phyloP scores from a whole-genome alignment of 139 green algal species.

The Trebouxia sp. region DNA sequence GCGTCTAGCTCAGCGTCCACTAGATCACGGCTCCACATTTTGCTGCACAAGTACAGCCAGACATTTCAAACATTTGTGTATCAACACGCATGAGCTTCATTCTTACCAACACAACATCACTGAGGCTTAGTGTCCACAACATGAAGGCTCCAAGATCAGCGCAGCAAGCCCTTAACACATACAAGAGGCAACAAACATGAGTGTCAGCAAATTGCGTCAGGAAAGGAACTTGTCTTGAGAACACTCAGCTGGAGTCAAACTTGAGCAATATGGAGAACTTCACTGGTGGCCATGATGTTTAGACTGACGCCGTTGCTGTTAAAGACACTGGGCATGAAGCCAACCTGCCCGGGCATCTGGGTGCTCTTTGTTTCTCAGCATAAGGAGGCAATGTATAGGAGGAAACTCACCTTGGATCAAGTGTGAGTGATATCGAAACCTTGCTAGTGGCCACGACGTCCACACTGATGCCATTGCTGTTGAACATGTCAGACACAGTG shows the following conservation, averaged over 20 bases:
- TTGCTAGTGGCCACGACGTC: constrained; percentile 97
- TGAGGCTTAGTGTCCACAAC: too few relatives aligned
- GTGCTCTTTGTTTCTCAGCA: too few relatives aligned
- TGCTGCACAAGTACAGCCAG: constrained; percentile 26
- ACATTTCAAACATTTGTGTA: background rate
- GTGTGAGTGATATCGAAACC: constrained; percentile 89
- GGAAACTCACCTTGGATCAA: constrained; percentile 82
- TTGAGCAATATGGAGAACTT: constrained; percentile 92
- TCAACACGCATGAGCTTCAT: too few relatives aligned
- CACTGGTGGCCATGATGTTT: constrained; percentile 93
- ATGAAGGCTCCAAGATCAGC: too few relatives aligned
- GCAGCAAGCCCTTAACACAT: too few relatives aligned
- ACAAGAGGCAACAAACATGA: too few relatives aligned
- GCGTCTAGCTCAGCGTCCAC: constrained; percentile 78
- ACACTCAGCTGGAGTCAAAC: too few relatives aligned
- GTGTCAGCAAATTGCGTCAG: too few relatives aligned
- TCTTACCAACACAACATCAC: too few relatives aligned
- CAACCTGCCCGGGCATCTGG: constrained; percentile 92
- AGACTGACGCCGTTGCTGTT: constrained; percentile 83
- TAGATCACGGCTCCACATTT: constrained; percentile 67
- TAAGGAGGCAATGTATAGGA: constrained; percentile 43
- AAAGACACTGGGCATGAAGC: constrained; percentile 82
- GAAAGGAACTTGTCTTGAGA: too few relatives aligned
- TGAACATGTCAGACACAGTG: constrained; percentile 86
- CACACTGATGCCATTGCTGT: constrained; percentile 85